These are phyloP conservation scores for Boletales sp. DNA, from an alignment of 768 basidiomycete genomes.

Conservation along the genomic window DNA sequence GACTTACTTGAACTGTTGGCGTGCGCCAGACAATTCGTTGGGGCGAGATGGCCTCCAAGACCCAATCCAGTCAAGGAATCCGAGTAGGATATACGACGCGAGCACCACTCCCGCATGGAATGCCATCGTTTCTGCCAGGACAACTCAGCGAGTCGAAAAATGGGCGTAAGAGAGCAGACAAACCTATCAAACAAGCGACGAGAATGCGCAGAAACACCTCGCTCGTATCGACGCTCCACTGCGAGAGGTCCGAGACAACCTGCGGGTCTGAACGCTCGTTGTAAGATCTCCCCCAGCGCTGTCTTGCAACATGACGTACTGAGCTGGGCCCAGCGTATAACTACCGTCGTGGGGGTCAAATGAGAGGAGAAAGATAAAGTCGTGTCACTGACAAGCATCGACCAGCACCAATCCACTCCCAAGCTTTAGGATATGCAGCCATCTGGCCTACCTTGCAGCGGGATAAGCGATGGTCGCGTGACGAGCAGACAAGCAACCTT, in stretches of 20 bases:
- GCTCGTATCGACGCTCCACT: slow-evolving; percentile 52
- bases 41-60: slow-evolving; percentile 19
- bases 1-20: slow-evolving; percentile 57
- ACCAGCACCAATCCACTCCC: slow-evolving; percentile 56
- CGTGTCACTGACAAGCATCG: slow-evolving; percentile 62
- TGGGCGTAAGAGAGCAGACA: slow-evolving; percentile 3
- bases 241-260: slow-evolving; percentile 35
- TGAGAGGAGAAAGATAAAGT: neutral
- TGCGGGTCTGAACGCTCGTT: slow-evolving; percentile 35
- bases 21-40: slow-evolving; percentile 44
- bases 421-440: slow-evolving; percentile 56
- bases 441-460: slow-evolving; percentile 52
- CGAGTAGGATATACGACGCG: slow-evolving; percentile 53
- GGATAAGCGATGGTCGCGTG: neutral
- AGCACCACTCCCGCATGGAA: slow-evolving; percentile 68
- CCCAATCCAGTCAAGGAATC: slow-evolving; percentile 35
- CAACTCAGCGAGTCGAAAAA: neutral
- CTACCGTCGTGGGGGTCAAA: slow-evolving; percentile 32
- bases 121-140: slow-evolving; percentile 60
- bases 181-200: slow-evolving; percentile 63
- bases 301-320: slow-evolving; percentile 36
- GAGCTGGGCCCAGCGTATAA: slow-evolving; percentile 76
- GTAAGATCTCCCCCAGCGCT: neutral
- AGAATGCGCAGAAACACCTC: slow-evolving; percentile 55
- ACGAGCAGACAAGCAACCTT: slow-evolving; percentile 18